Conservation (phyloP, 768 basidiomycete species). For the Megacollybia marginata region DNA sequence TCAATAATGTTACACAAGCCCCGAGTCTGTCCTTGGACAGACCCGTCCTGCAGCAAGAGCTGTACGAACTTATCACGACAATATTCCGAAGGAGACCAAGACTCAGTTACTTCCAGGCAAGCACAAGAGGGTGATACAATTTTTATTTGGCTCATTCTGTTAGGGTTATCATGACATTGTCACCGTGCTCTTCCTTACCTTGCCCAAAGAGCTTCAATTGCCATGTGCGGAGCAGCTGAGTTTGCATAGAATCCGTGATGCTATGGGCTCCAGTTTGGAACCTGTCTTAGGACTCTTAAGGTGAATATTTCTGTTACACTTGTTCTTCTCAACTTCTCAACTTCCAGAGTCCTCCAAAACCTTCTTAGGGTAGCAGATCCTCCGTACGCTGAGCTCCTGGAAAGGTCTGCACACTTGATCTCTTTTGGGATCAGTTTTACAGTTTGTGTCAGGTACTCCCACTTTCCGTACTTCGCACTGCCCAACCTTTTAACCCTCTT, state of each 20-base stretch:
- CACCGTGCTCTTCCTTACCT: conserved; percentile 72
- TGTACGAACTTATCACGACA: conserved; percentile 67
- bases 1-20: conserved; percentile 5
- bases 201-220: conserved; percentile 53
- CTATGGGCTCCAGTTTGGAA: conserved; percentile 81
- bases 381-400: conserved; percentile 57
- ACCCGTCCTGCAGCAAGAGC: conserved; percentile 52
- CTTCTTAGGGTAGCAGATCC: conserved; percentile 68
- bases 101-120: conserved; percentile 79
- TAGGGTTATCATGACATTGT: conserved; percentile 93
- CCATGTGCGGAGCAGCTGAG: conserved; percentile 65
- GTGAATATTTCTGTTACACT: conserved; percentile 23
- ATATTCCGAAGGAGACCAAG: conserved; percentile 67
- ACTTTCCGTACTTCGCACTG: conserved; percentile 83
- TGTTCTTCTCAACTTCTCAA: background rate
- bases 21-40: conserved; percentile 25
- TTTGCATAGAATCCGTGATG: conserved; percentile 73
- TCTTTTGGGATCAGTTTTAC: background rate
- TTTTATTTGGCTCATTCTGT: background rate
- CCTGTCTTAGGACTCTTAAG: conserved; percentile 77
- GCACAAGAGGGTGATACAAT: conserved; percentile 3
- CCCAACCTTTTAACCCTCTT: conserved; percentile 89
- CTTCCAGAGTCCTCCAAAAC: conserved; percentile 60
- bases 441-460: conserved; percentile 44
- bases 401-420: conserved; percentile 37